Conservation (phyloP, 2,329 filamentous ascomycete species). For the Colletotrichum tropicale region DNA sequence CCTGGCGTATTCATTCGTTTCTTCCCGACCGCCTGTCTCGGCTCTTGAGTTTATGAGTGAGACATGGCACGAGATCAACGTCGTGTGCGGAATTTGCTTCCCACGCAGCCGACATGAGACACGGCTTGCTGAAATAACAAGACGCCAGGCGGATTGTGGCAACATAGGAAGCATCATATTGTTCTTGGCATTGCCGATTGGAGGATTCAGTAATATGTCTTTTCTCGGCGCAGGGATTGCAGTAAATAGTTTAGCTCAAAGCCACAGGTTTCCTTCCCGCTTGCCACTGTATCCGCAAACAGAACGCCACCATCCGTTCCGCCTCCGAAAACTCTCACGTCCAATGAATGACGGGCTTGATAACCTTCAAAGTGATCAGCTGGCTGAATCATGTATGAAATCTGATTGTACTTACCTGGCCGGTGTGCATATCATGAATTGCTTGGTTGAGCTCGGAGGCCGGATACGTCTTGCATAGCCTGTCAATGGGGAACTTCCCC, state of each 20-base stretch:
- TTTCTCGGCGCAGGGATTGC: background rate
- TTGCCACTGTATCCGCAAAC: background rate
- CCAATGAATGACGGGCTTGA: slow-evolving; percentile 10
- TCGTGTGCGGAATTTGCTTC: background rate
- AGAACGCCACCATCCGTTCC: background rate
- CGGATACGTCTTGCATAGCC: background rate
- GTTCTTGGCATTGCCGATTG: background rate
- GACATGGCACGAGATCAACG: background rate
- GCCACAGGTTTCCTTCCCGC: background rate
- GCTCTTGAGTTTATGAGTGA: background rate
- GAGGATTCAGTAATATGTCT: background rate
- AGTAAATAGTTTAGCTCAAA: background rate
- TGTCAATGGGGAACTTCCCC: slow-evolving; percentile 7
- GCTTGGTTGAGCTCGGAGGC: slow-evolving; percentile 3
- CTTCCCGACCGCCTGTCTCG: background rate
- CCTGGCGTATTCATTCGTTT: background rate
- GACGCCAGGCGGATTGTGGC: background rate
- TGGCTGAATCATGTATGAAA: too few relatives aligned
- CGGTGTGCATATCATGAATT: slow-evolving; percentile 7
- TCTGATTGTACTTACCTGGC: background rate
- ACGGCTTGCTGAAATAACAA: background rate
- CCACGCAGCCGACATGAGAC: background rate
- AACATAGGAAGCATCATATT: background rate
- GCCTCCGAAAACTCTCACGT: background rate
- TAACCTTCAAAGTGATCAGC: background rate